These are phyloP conservation scores for Tylopilus sp. DNA, from an alignment of 768 basidiomycete species.

Conservation along the genomic window DNA sequence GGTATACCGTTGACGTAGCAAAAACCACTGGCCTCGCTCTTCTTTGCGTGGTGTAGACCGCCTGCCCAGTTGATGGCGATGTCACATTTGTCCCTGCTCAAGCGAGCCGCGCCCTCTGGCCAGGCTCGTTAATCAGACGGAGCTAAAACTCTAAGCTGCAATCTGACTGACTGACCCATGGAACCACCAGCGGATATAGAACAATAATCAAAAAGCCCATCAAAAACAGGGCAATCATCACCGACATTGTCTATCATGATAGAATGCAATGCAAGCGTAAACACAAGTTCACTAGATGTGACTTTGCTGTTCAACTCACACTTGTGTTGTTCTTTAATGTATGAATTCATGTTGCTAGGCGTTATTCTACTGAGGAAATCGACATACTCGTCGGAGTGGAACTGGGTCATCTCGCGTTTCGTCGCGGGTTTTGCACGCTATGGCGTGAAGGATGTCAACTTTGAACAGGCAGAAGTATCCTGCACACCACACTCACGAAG, in stretches of 20 bases:
- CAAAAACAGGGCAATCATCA: slow-evolving; percentile 98
- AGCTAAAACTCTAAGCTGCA: not conserved
- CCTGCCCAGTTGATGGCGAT: slow-evolving; percentile 99
- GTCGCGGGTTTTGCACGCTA: slow-evolving; percentile 99
- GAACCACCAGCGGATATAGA: slow-evolving; percentile 99
- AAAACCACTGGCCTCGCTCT: slow-evolving; percentile 98
- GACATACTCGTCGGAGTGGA: slow-evolving; percentile 98
- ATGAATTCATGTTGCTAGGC: slow-evolving; percentile 92
- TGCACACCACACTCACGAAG: slow-evolving; percentile 70
- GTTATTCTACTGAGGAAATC: slow-evolving; percentile 94
- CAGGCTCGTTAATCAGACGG: slow-evolving; percentile 7
- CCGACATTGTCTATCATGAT: slow-evolving; percentile 81
- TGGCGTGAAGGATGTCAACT: not conserved
- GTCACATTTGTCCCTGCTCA: slow-evolving; percentile 96
- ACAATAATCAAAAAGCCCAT: slow-evolving; percentile 97
- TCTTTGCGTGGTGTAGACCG: slow-evolving; percentile 97
- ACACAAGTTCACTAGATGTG: not conserved
- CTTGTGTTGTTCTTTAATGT: slow-evolving; percentile 92
- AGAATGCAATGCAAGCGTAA: not conserved
- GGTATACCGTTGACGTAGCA: slow-evolving; percentile 92
- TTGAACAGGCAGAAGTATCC: not conserved
- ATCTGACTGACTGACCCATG: slow-evolving; percentile 72
- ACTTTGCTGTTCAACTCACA: slow-evolving; percentile 46
- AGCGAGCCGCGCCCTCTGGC: slow-evolving; percentile 91
- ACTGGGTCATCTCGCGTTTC: slow-evolving; percentile 99